Conservation (phyloP, 768 basidiomycete genomes). For the Kwoniella dejecticola region DNA sequence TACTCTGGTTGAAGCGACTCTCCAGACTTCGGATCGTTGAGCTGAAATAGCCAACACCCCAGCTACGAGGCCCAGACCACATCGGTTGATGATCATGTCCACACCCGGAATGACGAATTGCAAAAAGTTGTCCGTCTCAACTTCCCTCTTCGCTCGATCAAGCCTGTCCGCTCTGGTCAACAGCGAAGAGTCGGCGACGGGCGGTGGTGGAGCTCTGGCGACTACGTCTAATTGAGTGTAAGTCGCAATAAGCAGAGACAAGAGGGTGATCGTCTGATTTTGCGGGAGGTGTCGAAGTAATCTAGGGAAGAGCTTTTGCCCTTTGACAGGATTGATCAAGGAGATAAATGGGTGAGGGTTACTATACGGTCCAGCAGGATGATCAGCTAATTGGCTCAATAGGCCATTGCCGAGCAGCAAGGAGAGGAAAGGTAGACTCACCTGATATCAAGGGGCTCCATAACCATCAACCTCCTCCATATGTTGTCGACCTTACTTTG, state of each 20-base stretch:
- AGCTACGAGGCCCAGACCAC: constrained; percentile 76
- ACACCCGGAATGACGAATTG: constrained; percentile 83
- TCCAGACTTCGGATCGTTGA: constrained; percentile 72
- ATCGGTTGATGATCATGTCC: constrained; percentile 74
- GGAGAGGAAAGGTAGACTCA: constrained; percentile 51
- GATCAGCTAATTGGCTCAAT: neutral
- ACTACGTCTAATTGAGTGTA: constrained; percentile 94
- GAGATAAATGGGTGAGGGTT: constrained; percentile 96
- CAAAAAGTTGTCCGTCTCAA: constrained; percentile 88
- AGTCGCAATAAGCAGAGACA: constrained; percentile 90
- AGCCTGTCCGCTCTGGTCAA: constrained; percentile 50
- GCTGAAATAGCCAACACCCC: constrained; percentile 82
- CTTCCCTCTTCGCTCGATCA: constrained; percentile 62
- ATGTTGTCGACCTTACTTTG: constrained; percentile 63
- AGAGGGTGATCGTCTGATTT: constrained; percentile 77
- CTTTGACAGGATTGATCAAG: constrained; percentile 81
- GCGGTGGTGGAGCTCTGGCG: constrained; percentile 71
- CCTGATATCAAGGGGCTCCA: constrained; percentile 92
- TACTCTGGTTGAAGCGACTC: constrained; percentile 78
- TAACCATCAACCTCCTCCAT: constrained; percentile 81
- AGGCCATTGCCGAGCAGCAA: no score
- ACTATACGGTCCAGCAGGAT: constrained; percentile 60
- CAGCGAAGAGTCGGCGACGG: constrained; percentile 58
- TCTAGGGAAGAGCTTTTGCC: constrained; percentile 87
- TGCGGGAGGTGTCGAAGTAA: constrained; percentile 78